Evolutionary conservation across 2,329 filamentous ascomycete genomes (phyloP), one percentile per base, ranked within the genome.

Genomic region (Trichophyton benhamiae): DNA sequence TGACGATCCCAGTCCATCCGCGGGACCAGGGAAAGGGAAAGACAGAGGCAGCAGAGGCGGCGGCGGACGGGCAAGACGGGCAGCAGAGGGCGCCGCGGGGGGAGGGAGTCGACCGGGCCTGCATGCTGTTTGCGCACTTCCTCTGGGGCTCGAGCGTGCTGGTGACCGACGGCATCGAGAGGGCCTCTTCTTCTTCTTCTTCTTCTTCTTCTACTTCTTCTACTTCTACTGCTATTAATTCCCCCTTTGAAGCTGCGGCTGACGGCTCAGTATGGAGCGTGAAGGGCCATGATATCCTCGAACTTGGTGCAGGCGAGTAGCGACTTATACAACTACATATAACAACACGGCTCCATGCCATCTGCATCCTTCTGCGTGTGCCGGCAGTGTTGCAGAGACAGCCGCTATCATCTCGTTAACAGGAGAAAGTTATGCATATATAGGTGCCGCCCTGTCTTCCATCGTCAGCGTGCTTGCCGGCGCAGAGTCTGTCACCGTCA

Each of bases 261-360:
- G 38, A 38, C 22, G 33, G 17, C 30, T 11, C 70, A 72, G 58
- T 38, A 44, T 78, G 76, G 76, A 69, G 64, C 65, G 77, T 83
- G 0, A 68, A 74, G 58, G 79, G 77, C 2, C 74, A 83, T 65
- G 77, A 64, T 25, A 79, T 85, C 7, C 68, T 85, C 58, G 83
- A 85, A 68, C 68, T 85, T 58, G 83, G 83, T 61, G 82, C 83
- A 77, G 83, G 83, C 85, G 71, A 69, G 80, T 61, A 30, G 59
- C 52, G 11, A 33, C 13, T 20, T 41, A 13, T 33, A 9, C 30
- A 13, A 38, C 8, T 11, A 3, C 33, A 38, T 6, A 33, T 5
- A 38, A 3, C 8, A 38, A 13, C 33, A 38, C 11, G 13, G 13
- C 27, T 30, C 27, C 6, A 30, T 7, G 27, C 27, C 33, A 38